Evolutionary conservation across 768 basidiomycete genomes (phyloP).

Genomic region (Amyloporia xantha): DNA sequence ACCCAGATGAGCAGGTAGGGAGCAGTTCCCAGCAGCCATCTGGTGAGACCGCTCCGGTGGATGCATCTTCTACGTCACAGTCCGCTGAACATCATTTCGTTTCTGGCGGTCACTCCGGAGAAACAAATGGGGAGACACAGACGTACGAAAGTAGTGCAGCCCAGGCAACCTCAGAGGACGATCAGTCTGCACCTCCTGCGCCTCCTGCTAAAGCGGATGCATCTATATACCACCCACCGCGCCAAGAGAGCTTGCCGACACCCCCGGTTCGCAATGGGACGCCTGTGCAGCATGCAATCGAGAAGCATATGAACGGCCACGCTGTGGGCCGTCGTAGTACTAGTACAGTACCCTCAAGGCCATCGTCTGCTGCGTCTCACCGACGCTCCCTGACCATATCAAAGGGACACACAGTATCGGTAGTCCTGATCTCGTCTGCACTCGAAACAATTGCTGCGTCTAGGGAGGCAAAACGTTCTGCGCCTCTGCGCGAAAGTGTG

Average conservation of each 20-base stretch:
- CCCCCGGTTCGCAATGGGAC: slow-evolving; percentile 10
- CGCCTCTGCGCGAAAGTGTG: slow-evolving; percentile 75
- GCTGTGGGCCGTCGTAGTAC: not conserved
- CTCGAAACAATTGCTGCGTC: slow-evolving; percentile 82
- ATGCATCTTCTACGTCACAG: slow-evolving; percentile 3
- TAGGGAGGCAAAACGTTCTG: slow-evolving; percentile 80
- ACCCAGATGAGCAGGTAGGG: not conserved
- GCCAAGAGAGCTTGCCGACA: slow-evolving; percentile 18
- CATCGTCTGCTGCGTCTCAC: slow-evolving; percentile 20
- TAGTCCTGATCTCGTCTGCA: slow-evolving; percentile 77
- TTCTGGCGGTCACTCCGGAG: not conserved
- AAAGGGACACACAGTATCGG: slow-evolving; percentile 69
- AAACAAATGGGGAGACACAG: not conserved
- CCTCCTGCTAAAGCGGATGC: slow-evolving; percentile 19
- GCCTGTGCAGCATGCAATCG: slow-evolving; percentile 9
- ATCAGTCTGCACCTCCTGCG: slow-evolving; percentile 15
- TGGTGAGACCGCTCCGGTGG: not conserved
- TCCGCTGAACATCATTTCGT: not conserved
- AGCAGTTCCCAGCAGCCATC: not conserved
- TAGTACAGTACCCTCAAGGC: slow-evolving; percentile 14
- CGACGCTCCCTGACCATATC: slow-evolving; percentile 31
- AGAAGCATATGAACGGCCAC: slow-evolving; percentile 15
- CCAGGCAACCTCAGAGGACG: not conserved
- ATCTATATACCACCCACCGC: slow-evolving; percentile 15
- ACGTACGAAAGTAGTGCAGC: not conserved